Evolutionary conservation across 495 filamentous ascomycete genomes (phyloP).

Genomic region (Trypethelium eluteriae): DNA sequence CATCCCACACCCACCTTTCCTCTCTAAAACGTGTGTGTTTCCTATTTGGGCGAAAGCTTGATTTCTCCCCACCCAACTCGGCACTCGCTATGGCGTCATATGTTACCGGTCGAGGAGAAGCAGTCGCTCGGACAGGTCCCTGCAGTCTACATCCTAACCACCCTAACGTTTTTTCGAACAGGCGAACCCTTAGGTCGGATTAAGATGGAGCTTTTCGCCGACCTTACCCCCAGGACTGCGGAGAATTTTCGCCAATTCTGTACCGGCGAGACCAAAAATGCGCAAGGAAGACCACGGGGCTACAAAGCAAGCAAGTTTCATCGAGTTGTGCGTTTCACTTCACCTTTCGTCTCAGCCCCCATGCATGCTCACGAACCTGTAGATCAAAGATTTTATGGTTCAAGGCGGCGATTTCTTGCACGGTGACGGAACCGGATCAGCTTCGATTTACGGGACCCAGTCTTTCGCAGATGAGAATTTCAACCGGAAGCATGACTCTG

Average conservation of each 20-base stretch:
- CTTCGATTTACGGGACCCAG: conserved; percentile 72
- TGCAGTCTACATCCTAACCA: conserved; percentile 5
- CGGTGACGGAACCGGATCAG: conserved; percentile 81
- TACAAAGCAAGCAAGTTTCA: conserved; percentile 96
- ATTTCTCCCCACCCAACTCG: not conserved
- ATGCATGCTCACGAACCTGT: not conserved
- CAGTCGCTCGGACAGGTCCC: not conserved
- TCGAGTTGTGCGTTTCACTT: conserved; percentile 61
- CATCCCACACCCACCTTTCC: not conserved
- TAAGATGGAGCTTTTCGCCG: conserved; percentile 86
- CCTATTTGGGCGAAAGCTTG: not conserved
- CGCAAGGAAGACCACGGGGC: conserved; percentile 72
- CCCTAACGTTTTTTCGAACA: conserved; percentile 29
- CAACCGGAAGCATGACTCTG: conserved; percentile 61
- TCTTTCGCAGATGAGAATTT: conserved; percentile 93
- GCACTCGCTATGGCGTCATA: not conserved
- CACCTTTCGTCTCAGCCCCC: not conserved
- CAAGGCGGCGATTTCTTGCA: conserved; percentile 96
- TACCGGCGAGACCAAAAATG: conserved; percentile 83
- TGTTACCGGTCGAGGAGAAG: not conserved
- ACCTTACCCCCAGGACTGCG: conserved; percentile 76
- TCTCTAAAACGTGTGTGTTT: not conserved
- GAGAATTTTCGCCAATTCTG: conserved; percentile 84
- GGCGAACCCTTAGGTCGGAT: conserved; percentile 87
- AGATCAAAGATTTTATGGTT: conserved; percentile 97